Evolutionary conservation across 768 basidiomycete species (phyloP).

Genomic region (Tremella fuciformis): DNA sequence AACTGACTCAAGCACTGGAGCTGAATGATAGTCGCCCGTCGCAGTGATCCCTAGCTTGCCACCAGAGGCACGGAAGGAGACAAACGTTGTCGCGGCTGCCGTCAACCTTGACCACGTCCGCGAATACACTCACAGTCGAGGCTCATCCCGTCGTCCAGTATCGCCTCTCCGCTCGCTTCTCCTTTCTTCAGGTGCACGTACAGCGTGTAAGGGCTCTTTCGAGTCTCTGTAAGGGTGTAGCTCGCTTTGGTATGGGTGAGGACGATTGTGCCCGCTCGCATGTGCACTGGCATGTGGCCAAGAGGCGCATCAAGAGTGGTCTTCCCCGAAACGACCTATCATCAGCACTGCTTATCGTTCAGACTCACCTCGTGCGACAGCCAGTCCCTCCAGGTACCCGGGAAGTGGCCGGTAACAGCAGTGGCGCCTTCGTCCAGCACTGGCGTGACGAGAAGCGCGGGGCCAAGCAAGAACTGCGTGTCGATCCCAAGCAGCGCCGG

Average conservation of each 20-base stretch:
- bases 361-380: constrained; percentile 14
- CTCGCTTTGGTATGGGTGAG: constrained; percentile 63
- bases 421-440: constrained; percentile 68
- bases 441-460: constrained; percentile 70
- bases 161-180: constrained; percentile 61
- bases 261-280: constrained; percentile 66
- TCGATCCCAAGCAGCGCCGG: constrained; percentile 57
- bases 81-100: too few species aligned
- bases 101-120: background rate
- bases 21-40: background rate
- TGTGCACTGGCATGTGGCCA: constrained; percentile 70
- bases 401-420: constrained; percentile 60
- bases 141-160: constrained; percentile 68
- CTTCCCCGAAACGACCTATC: constrained; percentile 34
- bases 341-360: constrained; percentile 6
- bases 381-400: constrained; percentile 15
- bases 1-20: background rate
- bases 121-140: background rate
- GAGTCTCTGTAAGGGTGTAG: constrained; percentile 69
- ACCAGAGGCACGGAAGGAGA: background rate
- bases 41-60: constrained; percentile 1
- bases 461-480: constrained; percentile 67
- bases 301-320: constrained; percentile 63
- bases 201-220: constrained; percentile 62
- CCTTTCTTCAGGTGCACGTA: constrained; percentile 60